Conservation (phyloP, 768 basidiomycete species). For the Trametes cubensis region DNA sequence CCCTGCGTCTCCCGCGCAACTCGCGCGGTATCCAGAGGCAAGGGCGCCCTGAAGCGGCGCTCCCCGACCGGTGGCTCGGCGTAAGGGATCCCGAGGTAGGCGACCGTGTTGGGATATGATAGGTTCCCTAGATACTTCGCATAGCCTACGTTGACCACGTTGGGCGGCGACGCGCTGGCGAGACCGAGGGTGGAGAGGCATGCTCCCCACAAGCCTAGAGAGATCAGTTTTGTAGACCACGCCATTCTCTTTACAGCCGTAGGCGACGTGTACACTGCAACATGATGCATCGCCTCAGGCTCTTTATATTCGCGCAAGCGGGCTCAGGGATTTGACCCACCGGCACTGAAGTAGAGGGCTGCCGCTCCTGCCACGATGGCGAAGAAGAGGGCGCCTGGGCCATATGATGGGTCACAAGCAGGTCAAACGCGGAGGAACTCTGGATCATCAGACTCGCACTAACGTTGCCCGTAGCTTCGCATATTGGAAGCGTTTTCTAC, state of each 20-base stretch:
- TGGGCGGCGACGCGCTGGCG: background rate
- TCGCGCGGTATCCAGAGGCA: conserved; percentile 53
- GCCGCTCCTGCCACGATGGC: conserved; percentile 1
- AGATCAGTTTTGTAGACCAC: background rate
- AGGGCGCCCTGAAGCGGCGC: conserved; percentile 46
- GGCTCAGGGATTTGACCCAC: background rate
- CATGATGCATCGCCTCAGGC: background rate
- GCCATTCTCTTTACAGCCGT: background rate
- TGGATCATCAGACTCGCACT: conserved; percentile 15
- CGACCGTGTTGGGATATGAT: conserved; percentile 54
- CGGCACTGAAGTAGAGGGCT: background rate
- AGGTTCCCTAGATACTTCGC: conserved; percentile 58
- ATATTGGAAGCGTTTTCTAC: background rate
- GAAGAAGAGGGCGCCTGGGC: background rate
- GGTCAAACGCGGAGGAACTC: background rate
- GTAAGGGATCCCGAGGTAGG: conserved; percentile 50
- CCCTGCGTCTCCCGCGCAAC: conserved; percentile 41
- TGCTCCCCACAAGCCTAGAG: background rate
- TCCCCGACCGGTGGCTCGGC: conserved; percentile 41
- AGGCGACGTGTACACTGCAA: background rate
- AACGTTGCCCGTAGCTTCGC: background rate
- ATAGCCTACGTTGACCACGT: conserved; percentile 58
- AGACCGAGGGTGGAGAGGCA: background rate
- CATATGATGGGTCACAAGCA: conserved; percentile 14
- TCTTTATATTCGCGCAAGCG: background rate